Evolutionary conservation across 208 protist genomes (phyloP).

Genomic region (Phytomonas sp.): DNA sequence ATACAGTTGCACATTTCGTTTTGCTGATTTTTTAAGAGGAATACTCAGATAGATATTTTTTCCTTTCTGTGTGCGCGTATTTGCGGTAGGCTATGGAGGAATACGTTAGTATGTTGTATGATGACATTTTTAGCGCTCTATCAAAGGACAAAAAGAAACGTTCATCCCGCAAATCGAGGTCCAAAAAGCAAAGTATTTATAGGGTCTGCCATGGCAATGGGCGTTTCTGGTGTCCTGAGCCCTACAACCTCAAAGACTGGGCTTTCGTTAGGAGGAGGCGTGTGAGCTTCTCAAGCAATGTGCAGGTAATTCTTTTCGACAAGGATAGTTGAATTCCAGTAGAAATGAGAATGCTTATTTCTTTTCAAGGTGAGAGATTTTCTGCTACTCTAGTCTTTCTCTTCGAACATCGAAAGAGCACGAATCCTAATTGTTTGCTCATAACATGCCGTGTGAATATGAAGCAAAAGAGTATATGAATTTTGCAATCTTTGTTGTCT

Average conservation of each 20-base stretch:
- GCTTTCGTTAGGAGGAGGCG: not conserved
- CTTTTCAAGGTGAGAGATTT: not conserved
- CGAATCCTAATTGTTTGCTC: not conserved
- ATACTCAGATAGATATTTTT: not conserved
- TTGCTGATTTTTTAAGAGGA: not conserved
- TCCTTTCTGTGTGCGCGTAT: not conserved
- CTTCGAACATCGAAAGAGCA: not conserved
- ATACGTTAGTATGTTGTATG: too few species aligned
- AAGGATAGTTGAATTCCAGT: not conserved
- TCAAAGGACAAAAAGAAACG: too few species aligned
- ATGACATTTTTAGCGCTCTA: too few species aligned
- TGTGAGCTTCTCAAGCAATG: slow-evolving; percentile 1
- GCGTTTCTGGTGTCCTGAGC: not conserved
- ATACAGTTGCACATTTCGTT: slow-evolving; percentile 3
- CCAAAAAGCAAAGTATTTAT: slow-evolving; percentile 2
- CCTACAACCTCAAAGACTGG: not conserved
- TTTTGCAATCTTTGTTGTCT: not conserved
- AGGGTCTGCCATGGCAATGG: not conserved
- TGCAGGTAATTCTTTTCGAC: not conserved
- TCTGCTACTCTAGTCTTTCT: not conserved
- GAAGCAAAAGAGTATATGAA: not conserved
- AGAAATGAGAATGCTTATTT: not conserved
- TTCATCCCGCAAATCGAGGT: not conserved
- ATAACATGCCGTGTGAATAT: not conserved
- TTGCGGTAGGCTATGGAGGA: too few species aligned